Evolutionary conservation across 2,329 filamentous ascomycete species (phyloP).

Genomic region (Penicillium sp.): DNA sequence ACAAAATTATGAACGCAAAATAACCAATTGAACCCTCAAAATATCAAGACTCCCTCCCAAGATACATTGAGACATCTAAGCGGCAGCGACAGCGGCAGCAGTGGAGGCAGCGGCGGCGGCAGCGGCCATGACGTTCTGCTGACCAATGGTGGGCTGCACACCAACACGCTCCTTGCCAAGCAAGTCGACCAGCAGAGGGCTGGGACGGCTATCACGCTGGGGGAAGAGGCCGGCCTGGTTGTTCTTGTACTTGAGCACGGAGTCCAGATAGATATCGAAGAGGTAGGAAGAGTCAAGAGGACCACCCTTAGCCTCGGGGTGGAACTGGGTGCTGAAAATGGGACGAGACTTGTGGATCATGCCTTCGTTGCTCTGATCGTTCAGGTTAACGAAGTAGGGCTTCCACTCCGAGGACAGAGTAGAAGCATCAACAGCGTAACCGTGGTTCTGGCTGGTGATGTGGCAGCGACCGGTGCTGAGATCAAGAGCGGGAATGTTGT

Average conservation of each 20-base stretch:
- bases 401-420: conserved; percentile 86
- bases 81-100: conserved; percentile 23
- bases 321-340: conserved; percentile 98
- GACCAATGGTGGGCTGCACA: conserved; percentile 68
- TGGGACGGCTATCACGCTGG: conserved; percentile 81
- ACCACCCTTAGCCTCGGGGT: conserved; percentile 95
- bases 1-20: conserved; percentile 8
- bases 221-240: conserved; percentile 68
- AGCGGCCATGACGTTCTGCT: conserved; percentile 43
- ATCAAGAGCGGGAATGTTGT: conserved; percentile 96
- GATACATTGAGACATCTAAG: conserved; percentile 15
- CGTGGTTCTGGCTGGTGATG: conserved; percentile 98
- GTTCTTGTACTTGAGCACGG: conserved; percentile 84
- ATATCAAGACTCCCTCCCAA: conserved; percentile 10
- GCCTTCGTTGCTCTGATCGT: conserved; percentile 93
- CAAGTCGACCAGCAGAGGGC: conserved; percentile 83
- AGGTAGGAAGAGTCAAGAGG: conserved; percentile 94
- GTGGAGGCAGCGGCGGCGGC: conserved; percentile 23
- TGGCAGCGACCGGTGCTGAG: conserved; percentile 95
- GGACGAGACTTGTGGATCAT: conserved; percentile 95
- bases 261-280: conserved; percentile 94
- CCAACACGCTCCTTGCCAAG: conserved; percentile 93
- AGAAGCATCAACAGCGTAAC: conserved; percentile 85
- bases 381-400: conserved; percentile 98
- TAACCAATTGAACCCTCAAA: conserved; percentile 18